These are phyloP conservation scores for Rhamnella rubrinervis DNA, from an alignment of 331 rosid genomes.

Conservation along the genomic window DNA sequence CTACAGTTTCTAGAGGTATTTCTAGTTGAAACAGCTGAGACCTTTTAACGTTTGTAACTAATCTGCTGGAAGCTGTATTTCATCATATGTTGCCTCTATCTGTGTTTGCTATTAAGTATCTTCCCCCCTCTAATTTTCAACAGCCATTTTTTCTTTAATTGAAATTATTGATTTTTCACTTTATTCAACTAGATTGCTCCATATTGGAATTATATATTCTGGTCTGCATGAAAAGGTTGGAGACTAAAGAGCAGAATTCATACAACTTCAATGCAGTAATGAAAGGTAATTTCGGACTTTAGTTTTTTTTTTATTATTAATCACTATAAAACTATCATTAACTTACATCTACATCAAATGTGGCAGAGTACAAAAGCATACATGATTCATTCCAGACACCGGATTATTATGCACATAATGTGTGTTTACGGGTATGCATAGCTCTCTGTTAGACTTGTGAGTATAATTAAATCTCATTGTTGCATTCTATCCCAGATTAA, in stretches of 20 bases:
- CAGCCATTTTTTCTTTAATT: not conserved
- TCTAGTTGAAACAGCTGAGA: too few relatives aligned
- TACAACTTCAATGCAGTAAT: conserved; percentile 85
- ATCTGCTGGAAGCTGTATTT: too few relatives aligned
- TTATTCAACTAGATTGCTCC: conserved; percentile 66
- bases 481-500: conserved; percentile 5
- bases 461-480: conserved; percentile 6
- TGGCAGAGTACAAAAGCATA: conserved; percentile 73
- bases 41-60: not conserved
- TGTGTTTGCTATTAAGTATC: too few relatives aligned
- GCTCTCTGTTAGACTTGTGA: conserved; percentile 10
- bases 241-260: conserved; percentile 68
- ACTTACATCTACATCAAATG: conserved; percentile 24
- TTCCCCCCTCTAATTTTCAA: not conserved
- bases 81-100: too few relatives aligned
- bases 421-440: conserved; percentile 69
- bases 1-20: too few relatives aligned
- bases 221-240: conserved; percentile 94
- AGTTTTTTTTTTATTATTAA: conserved; percentile 16
- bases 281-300: conserved; percentile 55
- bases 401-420: conserved; percentile 56
- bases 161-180: conserved; percentile 11
- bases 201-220: conserved; percentile 77
- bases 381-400: conserved; percentile 66
- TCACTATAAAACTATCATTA: conserved; percentile 16